Conservation (phyloP, 345 rosid genomes). For the Corchorus olitorius region DNA sequence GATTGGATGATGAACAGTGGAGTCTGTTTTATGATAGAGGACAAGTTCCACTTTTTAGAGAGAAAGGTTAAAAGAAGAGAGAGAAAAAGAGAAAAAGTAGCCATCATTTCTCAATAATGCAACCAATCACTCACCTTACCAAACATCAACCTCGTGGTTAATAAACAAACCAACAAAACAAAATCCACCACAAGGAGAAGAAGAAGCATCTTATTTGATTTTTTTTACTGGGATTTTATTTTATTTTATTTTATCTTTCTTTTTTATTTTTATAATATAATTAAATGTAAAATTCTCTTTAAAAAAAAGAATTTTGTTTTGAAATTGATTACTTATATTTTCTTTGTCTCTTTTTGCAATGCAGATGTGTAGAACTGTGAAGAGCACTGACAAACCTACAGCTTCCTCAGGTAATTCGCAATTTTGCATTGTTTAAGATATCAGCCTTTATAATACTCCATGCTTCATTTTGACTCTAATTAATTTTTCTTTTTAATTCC, state of each 20-base stretch:
- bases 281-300: too few species aligned
- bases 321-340: neutral
- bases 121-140: slow-evolving; percentile 59
- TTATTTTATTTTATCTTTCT: neutral
- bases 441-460: neutral
- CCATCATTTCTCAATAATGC: slow-evolving; percentile 73
- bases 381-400: slow-evolving; percentile 56
- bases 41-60: slow-evolving; percentile 42
- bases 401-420: slow-evolving; percentile 49
- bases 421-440: slow-evolving; percentile 3
- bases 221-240: slow-evolving; percentile 17
- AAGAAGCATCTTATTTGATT: slow-evolving; percentile 35
- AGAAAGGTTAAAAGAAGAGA: slow-evolving; percentile 12
- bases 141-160: slow-evolving; percentile 54
- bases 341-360: slow-evolving; percentile 25
- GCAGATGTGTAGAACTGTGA: slow-evolving; percentile 70
- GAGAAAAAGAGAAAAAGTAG: slow-evolving; percentile 32
- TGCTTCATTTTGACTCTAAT: slow-evolving; percentile 8
- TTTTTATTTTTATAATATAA: neutral
- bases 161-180: slow-evolving; percentile 32
- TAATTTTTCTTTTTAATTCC: neutral
- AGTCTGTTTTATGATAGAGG: slow-evolving; percentile 26
- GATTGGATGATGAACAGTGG: slow-evolving; percentile 40
- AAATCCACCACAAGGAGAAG: slow-evolving; percentile 27
- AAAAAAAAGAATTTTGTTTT: neutral